A percentile compares a stretch with the other conserved stretches of the same genome.
phyloP scores from a whole-genome alignment of 176 grass and related monocot genomes.

The Hsuehochloa calcarea region DNA sequence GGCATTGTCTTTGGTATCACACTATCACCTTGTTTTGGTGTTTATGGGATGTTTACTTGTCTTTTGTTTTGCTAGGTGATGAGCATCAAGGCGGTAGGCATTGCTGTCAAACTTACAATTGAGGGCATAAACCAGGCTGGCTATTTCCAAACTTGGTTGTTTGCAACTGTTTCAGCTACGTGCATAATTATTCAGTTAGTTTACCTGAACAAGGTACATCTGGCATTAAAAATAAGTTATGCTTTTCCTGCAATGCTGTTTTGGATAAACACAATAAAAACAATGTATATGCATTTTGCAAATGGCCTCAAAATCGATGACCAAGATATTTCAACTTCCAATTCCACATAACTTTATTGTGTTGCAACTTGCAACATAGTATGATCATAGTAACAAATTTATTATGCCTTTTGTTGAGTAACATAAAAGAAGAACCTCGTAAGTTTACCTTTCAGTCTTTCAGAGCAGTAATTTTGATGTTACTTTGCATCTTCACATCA shows the following conservation, averaged over 20 bases:
- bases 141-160: slow-evolving; percentile 93
- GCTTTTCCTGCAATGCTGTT: not conserved
- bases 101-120: slow-evolving; percentile 90
- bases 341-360: not conserved
- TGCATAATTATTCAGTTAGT: slow-evolving; percentile 88
- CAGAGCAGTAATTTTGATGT: not conserved
- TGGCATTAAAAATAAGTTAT: not conserved
- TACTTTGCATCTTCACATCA: not conserved
- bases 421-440: not conserved
- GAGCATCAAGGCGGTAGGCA: slow-evolving; percentile 96
- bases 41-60: slow-evolving; percentile 10
- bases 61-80: slow-evolving; percentile 64
- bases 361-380: not conserved
- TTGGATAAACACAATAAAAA: not conserved
- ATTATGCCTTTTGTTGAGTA: not conserved
- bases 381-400: not conserved
- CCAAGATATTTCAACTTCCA: not conserved
- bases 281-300: not conserved
- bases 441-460: not conserved
- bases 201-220: slow-evolving; percentile 92
- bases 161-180: slow-evolving; percentile 66
- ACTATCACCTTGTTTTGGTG: not conserved
- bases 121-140: slow-evolving; percentile 81
- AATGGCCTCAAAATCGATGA: not conserved
- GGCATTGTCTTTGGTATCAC: not conserved